Evolutionary conservation across 257 asterid species (phyloP).

Genomic region (Ophiorrhiza pumila): DNA sequence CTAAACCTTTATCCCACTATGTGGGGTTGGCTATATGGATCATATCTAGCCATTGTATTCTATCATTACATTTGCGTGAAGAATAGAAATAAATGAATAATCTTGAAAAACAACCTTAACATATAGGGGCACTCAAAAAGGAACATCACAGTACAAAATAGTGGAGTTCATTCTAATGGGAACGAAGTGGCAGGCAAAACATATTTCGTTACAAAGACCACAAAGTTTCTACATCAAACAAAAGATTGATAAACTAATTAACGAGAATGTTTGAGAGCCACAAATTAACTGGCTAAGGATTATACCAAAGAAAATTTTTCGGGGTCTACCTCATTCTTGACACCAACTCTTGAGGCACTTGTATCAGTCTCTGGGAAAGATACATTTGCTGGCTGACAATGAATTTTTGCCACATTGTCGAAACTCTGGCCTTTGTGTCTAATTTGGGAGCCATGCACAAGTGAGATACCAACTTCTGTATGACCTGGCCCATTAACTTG

Average conservation of each 20-base stretch:
- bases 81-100: background rate
- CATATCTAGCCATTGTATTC: too few species aligned
- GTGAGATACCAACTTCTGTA: constrained; percentile 2
- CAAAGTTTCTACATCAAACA: background rate
- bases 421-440: constrained; percentile 8
- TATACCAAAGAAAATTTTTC: background rate
- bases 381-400: constrained; percentile 15
- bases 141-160: background rate
- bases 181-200: background rate
- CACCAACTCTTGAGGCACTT: background rate
- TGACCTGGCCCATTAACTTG: constrained; percentile 4
- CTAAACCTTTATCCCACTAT: too few species aligned
- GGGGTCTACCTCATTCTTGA: constrained; percentile 10
- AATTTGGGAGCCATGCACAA: background rate
- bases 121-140: background rate
- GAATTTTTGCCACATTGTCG: constrained; percentile 1
- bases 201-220: too few species aligned
- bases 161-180: background rate
- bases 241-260: background rate
- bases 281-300: background rate
- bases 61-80: too few species aligned
- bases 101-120: background rate
- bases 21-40: too few species aligned
- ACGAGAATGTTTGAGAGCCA: background rate
- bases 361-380: background rate